Conservation (phyloP, 108 stramenopile genomes). For the Skeletonema marinoi region DNA sequence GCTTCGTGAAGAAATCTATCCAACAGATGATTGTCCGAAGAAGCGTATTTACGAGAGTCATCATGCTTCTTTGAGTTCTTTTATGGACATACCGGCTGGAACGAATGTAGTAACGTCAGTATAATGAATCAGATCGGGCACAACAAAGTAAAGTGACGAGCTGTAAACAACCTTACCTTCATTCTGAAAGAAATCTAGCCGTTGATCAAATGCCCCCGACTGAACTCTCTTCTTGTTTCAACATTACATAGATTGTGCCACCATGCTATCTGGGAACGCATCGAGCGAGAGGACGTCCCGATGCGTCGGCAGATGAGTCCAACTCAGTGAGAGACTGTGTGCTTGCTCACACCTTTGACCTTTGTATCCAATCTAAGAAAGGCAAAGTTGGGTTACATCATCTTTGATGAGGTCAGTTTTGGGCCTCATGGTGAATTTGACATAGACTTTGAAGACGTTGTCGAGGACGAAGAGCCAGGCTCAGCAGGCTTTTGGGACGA, state of each 20-base stretch:
- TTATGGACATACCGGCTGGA: conserved; percentile 41
- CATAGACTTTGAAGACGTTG: conserved; percentile 43
- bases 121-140: not conserved
- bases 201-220: conserved; percentile 30
- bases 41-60: conserved; percentile 72
- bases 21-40: not conserved
- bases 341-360: conserved; percentile 42
- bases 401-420: conserved; percentile 48
- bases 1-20: conserved; percentile 51
- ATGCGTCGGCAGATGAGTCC: conserved; percentile 31
- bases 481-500: conserved; percentile 38
- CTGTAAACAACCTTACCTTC: conserved; percentile 39
- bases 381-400: conserved; percentile 22
- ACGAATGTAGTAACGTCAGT: not conserved
- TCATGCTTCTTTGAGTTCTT: conserved; percentile 34
- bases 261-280: conserved; percentile 68
- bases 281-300: conserved; percentile 51
- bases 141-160: conserved; percentile 1
- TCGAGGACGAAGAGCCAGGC: conserved; percentile 25
- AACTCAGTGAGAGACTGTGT: conserved; percentile 44
- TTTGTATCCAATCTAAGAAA: conserved; percentile 37
- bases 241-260: conserved; percentile 66
- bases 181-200: conserved; percentile 43
- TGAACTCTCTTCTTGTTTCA: conserved; percentile 65
- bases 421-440: conserved; percentile 45